These are phyloP conservation scores for Colletotrichum coccodes DNA, from an alignment of 2,329 filamentous ascomycete species.

Conservation along the genomic window DNA sequence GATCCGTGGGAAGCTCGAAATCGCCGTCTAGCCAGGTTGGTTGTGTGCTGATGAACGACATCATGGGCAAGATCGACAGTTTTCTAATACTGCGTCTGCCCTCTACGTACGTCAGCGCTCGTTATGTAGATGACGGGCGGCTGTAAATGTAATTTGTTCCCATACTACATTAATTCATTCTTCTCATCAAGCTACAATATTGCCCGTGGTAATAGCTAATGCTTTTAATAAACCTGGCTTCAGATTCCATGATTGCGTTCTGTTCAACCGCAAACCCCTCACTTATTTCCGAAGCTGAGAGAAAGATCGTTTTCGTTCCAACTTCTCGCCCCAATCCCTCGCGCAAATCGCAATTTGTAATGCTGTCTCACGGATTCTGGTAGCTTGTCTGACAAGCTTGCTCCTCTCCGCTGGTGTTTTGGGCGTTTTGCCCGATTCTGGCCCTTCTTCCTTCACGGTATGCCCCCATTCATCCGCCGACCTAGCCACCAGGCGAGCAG, in stretches of 20 bases:
- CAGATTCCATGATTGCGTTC: not conserved
- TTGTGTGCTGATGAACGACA: not conserved
- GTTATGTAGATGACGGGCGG: not conserved
- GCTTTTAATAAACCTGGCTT: not conserved
- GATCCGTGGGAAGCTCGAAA: not conserved
- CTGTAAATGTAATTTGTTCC: not conserved
- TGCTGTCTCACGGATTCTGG: conserved; percentile 27
- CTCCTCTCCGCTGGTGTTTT: conserved; percentile 5
- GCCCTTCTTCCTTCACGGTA: conserved; percentile 8
- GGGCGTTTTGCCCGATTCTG: not conserved
- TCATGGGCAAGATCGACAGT: not conserved
- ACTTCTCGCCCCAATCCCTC: conserved; percentile 30
- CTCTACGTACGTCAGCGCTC: not conserved
- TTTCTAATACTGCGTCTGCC: not conserved
- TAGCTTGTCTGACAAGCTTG: conserved; percentile 20
- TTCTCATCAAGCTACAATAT: not conserved
- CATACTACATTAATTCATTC: too few relatives aligned
- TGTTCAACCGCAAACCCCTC: not conserved
- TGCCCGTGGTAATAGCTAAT: not conserved
- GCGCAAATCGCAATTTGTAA: conserved; percentile 27
- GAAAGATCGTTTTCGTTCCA: conserved; percentile 22
- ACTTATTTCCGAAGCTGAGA: conserved; percentile 6
- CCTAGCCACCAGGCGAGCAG: conserved; percentile 38
- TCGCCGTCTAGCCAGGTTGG: too few relatives aligned
- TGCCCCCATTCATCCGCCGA: conserved; percentile 39